Evolutionary conservation across 2,329 filamentous ascomycete species (phyloP).

Genomic region (Emergomyces orientalis): DNA sequence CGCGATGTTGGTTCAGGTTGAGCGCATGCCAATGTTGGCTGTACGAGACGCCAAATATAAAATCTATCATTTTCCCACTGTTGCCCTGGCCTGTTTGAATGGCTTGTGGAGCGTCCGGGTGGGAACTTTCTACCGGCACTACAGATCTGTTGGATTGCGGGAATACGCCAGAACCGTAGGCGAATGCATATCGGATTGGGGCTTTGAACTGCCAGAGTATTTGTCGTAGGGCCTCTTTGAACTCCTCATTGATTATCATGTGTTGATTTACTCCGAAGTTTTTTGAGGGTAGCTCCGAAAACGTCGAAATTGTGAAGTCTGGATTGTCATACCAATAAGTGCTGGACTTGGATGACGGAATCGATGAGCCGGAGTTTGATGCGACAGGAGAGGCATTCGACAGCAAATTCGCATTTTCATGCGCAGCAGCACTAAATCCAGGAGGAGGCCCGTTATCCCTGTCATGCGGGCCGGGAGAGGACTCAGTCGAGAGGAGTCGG

Average conservation of each 20-base stretch:
- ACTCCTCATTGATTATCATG: slow-evolving; percentile 89
- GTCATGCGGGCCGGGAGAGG: slow-evolving; percentile 15
- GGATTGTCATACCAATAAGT: slow-evolving; percentile 67
- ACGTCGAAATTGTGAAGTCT: slow-evolving; percentile 60
- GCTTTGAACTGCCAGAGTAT: slow-evolving; percentile 87
- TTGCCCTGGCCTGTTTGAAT: slow-evolving; percentile 79
- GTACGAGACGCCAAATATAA: slow-evolving; percentile 91
- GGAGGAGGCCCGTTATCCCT: slow-evolving; percentile 13
- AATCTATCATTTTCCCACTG: slow-evolving; percentile 93
- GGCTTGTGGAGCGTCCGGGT: slow-evolving; percentile 71
- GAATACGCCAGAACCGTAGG: slow-evolving; percentile 95
- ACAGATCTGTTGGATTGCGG: slow-evolving; percentile 54
- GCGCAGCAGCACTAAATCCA: slow-evolving; percentile 16
- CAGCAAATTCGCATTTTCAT: slow-evolving; percentile 12
- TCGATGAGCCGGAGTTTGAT: slow-evolving; percentile 23
- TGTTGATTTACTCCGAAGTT: slow-evolving; percentile 94
- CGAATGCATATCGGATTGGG: slow-evolving; percentile 91
- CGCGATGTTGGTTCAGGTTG: slow-evolving; percentile 64
- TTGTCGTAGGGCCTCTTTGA: slow-evolving; percentile 79
- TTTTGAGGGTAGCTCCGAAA: slow-evolving; percentile 64
- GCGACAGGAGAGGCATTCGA: slow-evolving; percentile 14
- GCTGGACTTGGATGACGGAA: slow-evolving; percentile 24
- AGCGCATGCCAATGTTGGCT: slow-evolving; percentile 95
- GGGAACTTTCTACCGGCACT: slow-evolving; percentile 45
- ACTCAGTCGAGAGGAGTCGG: slow-evolving; percentile 27